Evolutionary conservation across 768 basidiomycete genomes (phyloP), one percentile per base, ranked within the genome.

Genomic region (Leccinum variicolor): DNA sequence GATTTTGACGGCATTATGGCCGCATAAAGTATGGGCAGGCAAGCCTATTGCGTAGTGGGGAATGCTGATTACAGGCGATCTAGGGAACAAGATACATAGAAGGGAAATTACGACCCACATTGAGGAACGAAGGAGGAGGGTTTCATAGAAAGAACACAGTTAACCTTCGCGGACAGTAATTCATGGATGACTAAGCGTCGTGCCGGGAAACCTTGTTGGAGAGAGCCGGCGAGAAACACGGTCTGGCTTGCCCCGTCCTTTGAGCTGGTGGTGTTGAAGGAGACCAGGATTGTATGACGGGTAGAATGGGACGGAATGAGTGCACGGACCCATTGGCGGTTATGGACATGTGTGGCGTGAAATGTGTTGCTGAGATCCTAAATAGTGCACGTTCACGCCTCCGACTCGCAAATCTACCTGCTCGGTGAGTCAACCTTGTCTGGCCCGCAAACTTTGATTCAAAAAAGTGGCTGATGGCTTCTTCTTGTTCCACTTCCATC

Each of bases 371-470:
- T 47, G 53, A 64, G 49, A 25, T 66, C 50, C 63, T 54, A 70
- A 74, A 73, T 68, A 68, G 74, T 64, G 61, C 72, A 71, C 68
- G 71, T 65, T 69, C 70, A 66, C 66, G 66, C 78, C 78, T 79
- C 80, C 78, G 78, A 81, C 79, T 64, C 83, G 80, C 81, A 81
- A 82, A 77, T 80, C 75, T 79, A 71, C 77, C 77, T 78, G 74
- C 75, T 81, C 82, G 83, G 84, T 85, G 78, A 83, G 85, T 79
- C 83, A 85, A 86, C 83, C 83, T 84, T 84, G 77, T 82, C 79
- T 76, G 57, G 53, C 63, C 50, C 57, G 56, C 62, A 70, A 71
- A 85, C 80, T 81, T 77, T 75, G 73, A 65, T 69, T 68, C 65
- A 69, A 69, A 59, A 52, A 52, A 54, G 55, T 63, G 61, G 61